Percentiles rank a stretch among this genome's conserved stretches.
These are phyloP conservation scores for Agaricus bisporus DNA, from an alignment of 768 basidiomycete species.

Conservation along the genomic window DNA sequence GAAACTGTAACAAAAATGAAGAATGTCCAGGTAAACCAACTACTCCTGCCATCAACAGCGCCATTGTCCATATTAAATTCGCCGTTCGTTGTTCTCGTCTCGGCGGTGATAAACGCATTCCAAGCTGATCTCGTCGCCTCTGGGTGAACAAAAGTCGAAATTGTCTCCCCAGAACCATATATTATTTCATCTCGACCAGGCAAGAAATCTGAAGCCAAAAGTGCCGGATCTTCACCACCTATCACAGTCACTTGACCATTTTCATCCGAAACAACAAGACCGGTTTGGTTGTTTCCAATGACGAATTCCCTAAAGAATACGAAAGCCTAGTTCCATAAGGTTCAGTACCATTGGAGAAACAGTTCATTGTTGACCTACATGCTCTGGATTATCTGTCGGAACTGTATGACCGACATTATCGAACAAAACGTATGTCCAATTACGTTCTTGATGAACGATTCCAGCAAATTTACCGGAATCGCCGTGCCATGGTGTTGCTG, in stretches of 20 bases:
- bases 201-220: slow-evolving; percentile 39
- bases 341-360: neutral
- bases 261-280: slow-evolving; percentile 36
- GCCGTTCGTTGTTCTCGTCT: slow-evolving; percentile 20
- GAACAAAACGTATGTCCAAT: slow-evolving; percentile 50
- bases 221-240: slow-evolving; percentile 45
- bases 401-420: slow-evolving; percentile 38
- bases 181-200: slow-evolving; percentile 51
- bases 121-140: slow-evolving; percentile 51
- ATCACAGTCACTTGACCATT: slow-evolving; percentile 26
- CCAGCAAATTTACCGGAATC: slow-evolving; percentile 56
- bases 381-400: slow-evolving; percentile 25
- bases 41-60: neutral
- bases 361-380: slow-evolving; percentile 23
- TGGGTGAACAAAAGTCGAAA: slow-evolving; percentile 50
- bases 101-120: slow-evolving; percentile 42
- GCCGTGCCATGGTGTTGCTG: slow-evolving; percentile 63
- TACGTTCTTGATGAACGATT: slow-evolving; percentile 69
- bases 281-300: slow-evolving; percentile 54
- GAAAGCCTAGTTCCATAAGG: slow-evolving; percentile 37
- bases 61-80: neutral
- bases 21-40: neutral
- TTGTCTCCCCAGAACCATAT: slow-evolving; percentile 43
- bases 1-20: neutral
- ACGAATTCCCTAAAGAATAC: slow-evolving; percentile 63